These are phyloP conservation scores for Oenanthe javanica DNA, from an alignment of 140 eudicot genomes.

Conservation along the genomic window DNA sequence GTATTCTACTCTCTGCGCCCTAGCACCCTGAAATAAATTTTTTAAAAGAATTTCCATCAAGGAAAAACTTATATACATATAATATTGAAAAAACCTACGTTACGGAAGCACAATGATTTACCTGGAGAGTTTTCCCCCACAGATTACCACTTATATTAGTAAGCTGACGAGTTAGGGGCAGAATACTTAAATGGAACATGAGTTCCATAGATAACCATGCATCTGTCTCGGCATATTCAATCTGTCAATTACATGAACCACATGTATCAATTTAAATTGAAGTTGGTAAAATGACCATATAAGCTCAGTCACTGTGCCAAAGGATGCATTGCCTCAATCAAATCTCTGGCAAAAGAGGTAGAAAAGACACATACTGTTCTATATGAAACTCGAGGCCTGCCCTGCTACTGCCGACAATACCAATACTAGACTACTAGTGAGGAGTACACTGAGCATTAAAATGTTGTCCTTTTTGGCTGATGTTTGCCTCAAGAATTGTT, in stretches of 20 bases:
- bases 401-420: background rate
- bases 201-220: conserved; percentile 99
- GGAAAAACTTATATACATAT: background rate
- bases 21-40: conserved; percentile 68
- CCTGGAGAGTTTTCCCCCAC: conserved; percentile 99
- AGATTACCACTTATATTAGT: conserved; percentile 96
- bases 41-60: background rate
- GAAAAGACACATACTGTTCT: background rate
- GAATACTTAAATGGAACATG: conserved; percentile 93
- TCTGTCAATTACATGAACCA: conserved; percentile 28
- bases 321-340: background rate
- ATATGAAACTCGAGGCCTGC: background rate
- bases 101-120: conserved; percentile 19
- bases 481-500: background rate
- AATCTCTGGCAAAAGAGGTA: background rate
- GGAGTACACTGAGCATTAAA: background rate
- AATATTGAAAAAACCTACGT: background rate
- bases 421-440: background rate
- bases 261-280: background rate
- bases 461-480: background rate
- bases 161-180: conserved; percentile 96
- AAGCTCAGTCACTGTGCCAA: background rate
- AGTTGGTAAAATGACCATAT: background rate
- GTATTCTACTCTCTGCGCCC: conserved; percentile 99
- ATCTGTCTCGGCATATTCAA: conserved; percentile 89